These are phyloP conservation scores for Dactylellina haptotyla DNA, from an alignment of 2,329 filamentous ascomycete genomes.

Conservation along the genomic window DNA sequence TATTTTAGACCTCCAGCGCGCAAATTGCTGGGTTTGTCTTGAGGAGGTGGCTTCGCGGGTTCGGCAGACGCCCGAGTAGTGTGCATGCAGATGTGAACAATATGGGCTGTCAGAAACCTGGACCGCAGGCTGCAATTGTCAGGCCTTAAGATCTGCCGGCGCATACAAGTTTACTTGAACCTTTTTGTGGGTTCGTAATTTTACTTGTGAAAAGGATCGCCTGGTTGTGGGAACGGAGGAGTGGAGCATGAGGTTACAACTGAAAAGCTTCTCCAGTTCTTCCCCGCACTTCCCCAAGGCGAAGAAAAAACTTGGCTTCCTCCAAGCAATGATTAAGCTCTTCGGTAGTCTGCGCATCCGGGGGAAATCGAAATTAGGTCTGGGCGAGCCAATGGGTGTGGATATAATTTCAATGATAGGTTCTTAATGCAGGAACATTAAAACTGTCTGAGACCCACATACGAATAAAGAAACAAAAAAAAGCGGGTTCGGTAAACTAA, in stretches of 20 bases:
- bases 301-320: constrained; percentile 23
- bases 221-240: constrained; percentile 9
- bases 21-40: constrained; percentile 27
- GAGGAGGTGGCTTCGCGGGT: constrained; percentile 8
- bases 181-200: background rate
- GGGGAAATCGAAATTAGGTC: constrained; percentile 1
- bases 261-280: background rate
- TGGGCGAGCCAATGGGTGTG: constrained; percentile 10
- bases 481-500: constrained; percentile 42
- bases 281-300: constrained; percentile 35
- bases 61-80: constrained; percentile 36
- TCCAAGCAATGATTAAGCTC: constrained; percentile 14
- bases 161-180: background rate
- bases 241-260: background rate
- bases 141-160: constrained; percentile 9
- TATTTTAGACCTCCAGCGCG: constrained; percentile 17
- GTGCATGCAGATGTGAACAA: background rate
- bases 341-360: constrained; percentile 27
- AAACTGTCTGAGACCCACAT: constrained; percentile 9
- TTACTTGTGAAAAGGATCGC: constrained; percentile 47
- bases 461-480: constrained; percentile 23
- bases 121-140: background rate
- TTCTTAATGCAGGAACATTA: constrained; percentile 51
- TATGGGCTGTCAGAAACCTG: background rate
- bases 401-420: background rate